A percentile compares a stretch with the other conserved stretches of the same genome.
Evolutionary conservation across 495 filamentous ascomycete species (phyloP).

Genomic region (Penicillium desertorum): DNA sequence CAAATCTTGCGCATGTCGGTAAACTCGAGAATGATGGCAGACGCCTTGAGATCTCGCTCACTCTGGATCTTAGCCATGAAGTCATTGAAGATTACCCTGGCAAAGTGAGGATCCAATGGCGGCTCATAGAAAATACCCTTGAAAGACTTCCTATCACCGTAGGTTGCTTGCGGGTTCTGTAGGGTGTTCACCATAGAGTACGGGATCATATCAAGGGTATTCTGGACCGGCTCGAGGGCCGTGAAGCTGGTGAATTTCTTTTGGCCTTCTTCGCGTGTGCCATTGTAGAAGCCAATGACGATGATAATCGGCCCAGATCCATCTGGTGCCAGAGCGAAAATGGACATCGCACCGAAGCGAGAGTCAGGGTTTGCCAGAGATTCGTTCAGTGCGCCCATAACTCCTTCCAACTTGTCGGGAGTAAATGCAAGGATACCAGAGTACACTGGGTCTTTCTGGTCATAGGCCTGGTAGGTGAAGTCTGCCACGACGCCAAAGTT

Average conservation of each 20-base stretch:
- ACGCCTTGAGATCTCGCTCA: constrained; percentile 23
- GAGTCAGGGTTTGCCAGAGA: constrained; percentile 33
- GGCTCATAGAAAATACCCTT: constrained; percentile 52
- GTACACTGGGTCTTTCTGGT: constrained; percentile 45
- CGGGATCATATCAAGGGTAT: constrained; percentile 41
- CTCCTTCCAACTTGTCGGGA: constrained; percentile 36
- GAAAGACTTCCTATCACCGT: constrained; percentile 44
- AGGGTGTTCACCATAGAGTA: constrained; percentile 46
- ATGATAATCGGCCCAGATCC: constrained; percentile 40
- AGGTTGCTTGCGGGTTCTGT: constrained; percentile 41
- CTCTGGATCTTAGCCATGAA: constrained; percentile 35
- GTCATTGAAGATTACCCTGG: constrained; percentile 38
- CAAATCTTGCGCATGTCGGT: constrained; percentile 38
- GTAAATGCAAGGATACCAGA: constrained; percentile 48
- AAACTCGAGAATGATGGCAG: constrained; percentile 36
- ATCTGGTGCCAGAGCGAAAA: constrained; percentile 39
- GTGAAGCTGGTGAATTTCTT: constrained; percentile 40
- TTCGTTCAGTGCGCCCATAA: constrained; percentile 45
- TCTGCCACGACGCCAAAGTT: constrained; percentile 49
- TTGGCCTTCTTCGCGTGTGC: constrained; percentile 42
- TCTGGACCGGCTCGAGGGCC: constrained; percentile 34
- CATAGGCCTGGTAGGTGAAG: constrained; percentile 49
- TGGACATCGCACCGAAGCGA: constrained; percentile 39
- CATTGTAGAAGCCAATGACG: constrained; percentile 52
- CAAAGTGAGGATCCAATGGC: constrained; percentile 36